phyloP scores from a whole-genome alignment of 1,139 yeast genomes.

The Lodderomyces pseudojiufengensis region DNA sequence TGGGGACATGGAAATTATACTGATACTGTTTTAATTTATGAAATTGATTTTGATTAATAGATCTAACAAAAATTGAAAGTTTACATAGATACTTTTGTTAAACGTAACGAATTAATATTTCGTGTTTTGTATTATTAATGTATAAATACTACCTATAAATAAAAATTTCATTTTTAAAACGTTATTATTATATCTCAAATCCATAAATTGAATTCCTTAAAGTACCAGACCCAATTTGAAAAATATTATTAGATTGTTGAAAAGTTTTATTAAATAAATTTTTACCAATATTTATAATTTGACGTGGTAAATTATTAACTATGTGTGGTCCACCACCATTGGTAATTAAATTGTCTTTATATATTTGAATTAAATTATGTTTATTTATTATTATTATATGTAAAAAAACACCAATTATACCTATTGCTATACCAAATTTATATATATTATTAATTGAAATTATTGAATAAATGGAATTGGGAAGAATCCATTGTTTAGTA shows the following conservation, averaged over 20 bases:
- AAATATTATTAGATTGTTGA: constrained; percentile 15
- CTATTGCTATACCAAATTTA: constrained; percentile 38
- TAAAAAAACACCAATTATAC: constrained; percentile 37
- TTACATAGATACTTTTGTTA: too few relatives aligned
- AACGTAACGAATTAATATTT: too few relatives aligned
- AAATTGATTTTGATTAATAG: constrained; percentile 45
- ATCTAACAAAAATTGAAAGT: too few relatives aligned
- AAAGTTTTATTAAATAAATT: neutral
- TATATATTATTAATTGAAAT: constrained; percentile 19
- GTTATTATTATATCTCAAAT: neutral
- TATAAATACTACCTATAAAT: too few relatives aligned
- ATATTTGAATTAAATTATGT: constrained; percentile 12
- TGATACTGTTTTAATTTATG: constrained; percentile 78
- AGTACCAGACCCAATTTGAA: constrained; percentile 34
- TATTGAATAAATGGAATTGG: constrained; percentile 10
- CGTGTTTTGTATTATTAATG: too few relatives aligned
- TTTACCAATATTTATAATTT: too few relatives aligned
- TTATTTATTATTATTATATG: constrained; percentile 33
- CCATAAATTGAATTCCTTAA: constrained; percentile 21
- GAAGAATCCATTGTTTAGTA: too few relatives aligned
- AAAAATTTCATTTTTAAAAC: too few relatives aligned
- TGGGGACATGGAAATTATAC: constrained; percentile 82
- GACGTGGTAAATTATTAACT: too few relatives aligned
- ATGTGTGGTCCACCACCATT: too few relatives aligned
- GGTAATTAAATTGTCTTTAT: too few relatives aligned